Evolutionary conservation across 306 rosid species (phyloP).

Genomic region (Astragalus membranaceus): DNA sequence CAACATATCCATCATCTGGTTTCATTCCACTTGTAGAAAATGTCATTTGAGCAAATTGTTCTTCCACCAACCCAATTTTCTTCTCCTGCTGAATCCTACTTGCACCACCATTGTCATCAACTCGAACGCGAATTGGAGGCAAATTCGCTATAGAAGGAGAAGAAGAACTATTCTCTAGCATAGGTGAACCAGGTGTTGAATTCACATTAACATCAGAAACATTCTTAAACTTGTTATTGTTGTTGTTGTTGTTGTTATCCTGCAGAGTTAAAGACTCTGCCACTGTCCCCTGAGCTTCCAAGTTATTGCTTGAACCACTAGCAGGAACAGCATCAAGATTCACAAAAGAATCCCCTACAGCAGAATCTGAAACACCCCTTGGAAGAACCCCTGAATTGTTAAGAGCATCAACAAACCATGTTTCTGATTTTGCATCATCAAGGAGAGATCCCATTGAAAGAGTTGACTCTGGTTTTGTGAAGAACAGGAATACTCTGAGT

Average conservation of each 20-base stretch:
- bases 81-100: constrained; percentile 55
- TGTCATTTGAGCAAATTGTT: constrained; percentile 61
- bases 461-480: constrained; percentile 59
- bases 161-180: constrained; percentile 50
- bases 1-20: constrained; percentile 31
- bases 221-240: constrained; percentile 37
- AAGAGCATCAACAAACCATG: constrained; percentile 92
- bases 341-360: constrained; percentile 39
- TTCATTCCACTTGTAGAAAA: constrained; percentile 23
- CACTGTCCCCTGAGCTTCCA: constrained; percentile 37
- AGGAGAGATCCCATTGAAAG: constrained; percentile 80
- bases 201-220: constrained; percentile 34
- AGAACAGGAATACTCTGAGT: constrained; percentile 67
- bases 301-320: constrained; percentile 57
- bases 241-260: constrained; percentile 16
- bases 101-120: no score
- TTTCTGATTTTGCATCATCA: constrained; percentile 77
- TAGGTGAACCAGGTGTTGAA: constrained; percentile 47
- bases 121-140: constrained; percentile 81
- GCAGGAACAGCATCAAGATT: constrained; percentile 46
- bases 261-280: constrained; percentile 17
- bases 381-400: constrained; percentile 55
- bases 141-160: constrained; percentile 70
- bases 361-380: constrained; percentile 63
- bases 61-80: constrained; percentile 48